Percentiles rank a stretch among this genome's conserved stretches.
Evolutionary conservation across 2,329 filamentous ascomycete genomes (phyloP).

Genomic region (Elsinoe fawcettii): DNA sequence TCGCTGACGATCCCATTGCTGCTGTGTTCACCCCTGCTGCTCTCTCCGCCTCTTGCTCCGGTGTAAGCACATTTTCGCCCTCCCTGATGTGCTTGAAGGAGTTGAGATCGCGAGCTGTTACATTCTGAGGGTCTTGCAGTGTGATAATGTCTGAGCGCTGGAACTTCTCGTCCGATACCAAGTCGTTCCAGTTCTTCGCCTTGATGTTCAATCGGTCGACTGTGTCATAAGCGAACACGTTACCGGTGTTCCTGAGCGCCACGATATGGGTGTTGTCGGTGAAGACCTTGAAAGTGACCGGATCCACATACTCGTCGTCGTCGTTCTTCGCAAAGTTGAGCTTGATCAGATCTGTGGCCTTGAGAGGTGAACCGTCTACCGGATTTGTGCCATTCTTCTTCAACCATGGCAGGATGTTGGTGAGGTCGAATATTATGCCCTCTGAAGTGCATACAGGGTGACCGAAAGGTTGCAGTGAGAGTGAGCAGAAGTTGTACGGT

Average conservation of each 20-base stretch:
- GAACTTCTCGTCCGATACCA: conserved; percentile 82
- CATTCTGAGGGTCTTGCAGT: conserved; percentile 88
- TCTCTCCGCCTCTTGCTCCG: conserved; percentile 61
- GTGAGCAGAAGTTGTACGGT: conserved; percentile 96
- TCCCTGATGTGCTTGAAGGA: conserved; percentile 86
- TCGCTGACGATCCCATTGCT: conserved; percentile 69
- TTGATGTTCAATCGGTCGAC: conserved; percentile 94
- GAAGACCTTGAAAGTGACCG: conserved; percentile 94
- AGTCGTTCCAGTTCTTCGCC: conserved; percentile 87
- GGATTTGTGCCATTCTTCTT: conserved; percentile 91
- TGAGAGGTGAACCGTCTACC: conserved; percentile 70
- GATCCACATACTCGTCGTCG: conserved; percentile 85
- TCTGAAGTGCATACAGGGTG: conserved; percentile 85
- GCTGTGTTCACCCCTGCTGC: conserved; percentile 60
- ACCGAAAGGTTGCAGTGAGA: conserved; percentile 89
- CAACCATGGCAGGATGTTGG: conserved; percentile 89
- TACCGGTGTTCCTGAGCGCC: conserved; percentile 75
- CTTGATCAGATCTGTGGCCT: conserved; percentile 76
- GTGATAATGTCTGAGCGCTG: conserved; percentile 88
- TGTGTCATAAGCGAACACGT: conserved; percentile 95
- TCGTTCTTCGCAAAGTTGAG: conserved; percentile 90
- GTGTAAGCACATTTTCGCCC: conserved; percentile 58
- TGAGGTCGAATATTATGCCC: conserved; percentile 90
- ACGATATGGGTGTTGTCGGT: conserved; percentile 98
- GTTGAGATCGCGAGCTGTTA: conserved; percentile 71